Base-by-base conservation (phyloP, 306 rosid genomes). In the Glycyrrhiza uralensis region DNA sequence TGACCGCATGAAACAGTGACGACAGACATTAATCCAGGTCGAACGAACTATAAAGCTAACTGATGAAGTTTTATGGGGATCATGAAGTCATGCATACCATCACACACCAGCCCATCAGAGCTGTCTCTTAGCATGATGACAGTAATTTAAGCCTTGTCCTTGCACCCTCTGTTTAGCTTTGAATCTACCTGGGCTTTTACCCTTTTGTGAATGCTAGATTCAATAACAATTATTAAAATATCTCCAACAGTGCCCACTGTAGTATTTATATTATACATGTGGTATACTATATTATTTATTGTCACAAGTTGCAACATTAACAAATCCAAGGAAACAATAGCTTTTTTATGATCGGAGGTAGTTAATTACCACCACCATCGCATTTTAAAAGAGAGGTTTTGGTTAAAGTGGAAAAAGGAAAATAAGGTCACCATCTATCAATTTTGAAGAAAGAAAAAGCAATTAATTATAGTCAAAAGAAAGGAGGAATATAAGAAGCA, bases 91-190 rank as follows among this genome's bases (percentile, higher is more conserved):
- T 65, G 77, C 75, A 69, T 45, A 79, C 23, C 87, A 74, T 67
- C 80, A 66, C 72, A 14, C 72, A 64, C 73, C 64, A 49, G 49
- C 78, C 76, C 79, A 56, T 66, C 55, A 66, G 24, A 14, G 20
- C 32, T 83, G 88, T 83, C 86, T 71, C 61, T 70, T 83, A 54
- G 66, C 81, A 61, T 72, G 51, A 52, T 80, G 89, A 80, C 90
- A 89, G 77, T 75, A 74, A 80, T 80, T 74, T 68, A 66, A 59
- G 33, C 28, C 29, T 62, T 73, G 72, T 79, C 79, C 75, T 73
- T 79, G 79, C 50, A 50, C 49, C 47, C 51, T 30, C 50, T 61
- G n/a, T 72, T 80, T 46, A 32, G 52, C 72, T 66, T 69, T 73
- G 80, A 79, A 74, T 76, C 76, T 59, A 66, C 18, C 80, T 57